Evolutionary conservation across 148 eudicot genomes (phyloP), one percentile per base, ranked within the genome.

Genomic region (Silene latifolia): DNA sequence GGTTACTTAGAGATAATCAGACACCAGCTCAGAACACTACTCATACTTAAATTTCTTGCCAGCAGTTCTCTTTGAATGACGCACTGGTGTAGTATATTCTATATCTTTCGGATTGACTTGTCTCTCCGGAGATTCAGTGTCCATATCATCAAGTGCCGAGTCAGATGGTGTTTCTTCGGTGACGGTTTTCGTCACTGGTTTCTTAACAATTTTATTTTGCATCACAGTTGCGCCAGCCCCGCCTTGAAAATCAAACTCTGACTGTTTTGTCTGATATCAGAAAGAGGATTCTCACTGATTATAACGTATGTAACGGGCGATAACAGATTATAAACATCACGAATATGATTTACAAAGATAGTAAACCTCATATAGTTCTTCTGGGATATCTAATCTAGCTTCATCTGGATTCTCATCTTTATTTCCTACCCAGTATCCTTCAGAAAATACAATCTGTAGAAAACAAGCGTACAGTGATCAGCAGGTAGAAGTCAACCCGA

Each of bases 401-500:
- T 91, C 98, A 69, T 88, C 89, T 53, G 98, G 97, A 83, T 94
- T 94, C 78, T 91, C 93, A 10, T 94, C 96, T 83, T 88, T 94
- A 69, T 63, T 85, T 74, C 98, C 97, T 39, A 94, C 85, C 98
- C 97, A 94, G 80, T 89, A 94, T 75, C 93, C 97, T 73, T 94
- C 98, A 59, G 98, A 94, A 84, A 94, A 94, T 77, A 91, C 96
- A 72, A 94, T 83, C 98, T 94, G 85, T 76, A 81, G 58, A 56
- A 35, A 32, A 63, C 47, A 58, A 44, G 6, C 66, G 18, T 2
- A 60, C 23, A 71, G 19, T 32, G 57, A 72, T 24, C 71, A 68
- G 20, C 20, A 5, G 29, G 71, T 21, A 61, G 69, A 78, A 54
- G 44, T 69, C 61, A 24, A 53, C 70, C 44, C 56, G 29, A 35